Evolutionary conservation across 75 land plant species (phyloP).

Genomic region (Isoetes taiwanensis): DNA sequence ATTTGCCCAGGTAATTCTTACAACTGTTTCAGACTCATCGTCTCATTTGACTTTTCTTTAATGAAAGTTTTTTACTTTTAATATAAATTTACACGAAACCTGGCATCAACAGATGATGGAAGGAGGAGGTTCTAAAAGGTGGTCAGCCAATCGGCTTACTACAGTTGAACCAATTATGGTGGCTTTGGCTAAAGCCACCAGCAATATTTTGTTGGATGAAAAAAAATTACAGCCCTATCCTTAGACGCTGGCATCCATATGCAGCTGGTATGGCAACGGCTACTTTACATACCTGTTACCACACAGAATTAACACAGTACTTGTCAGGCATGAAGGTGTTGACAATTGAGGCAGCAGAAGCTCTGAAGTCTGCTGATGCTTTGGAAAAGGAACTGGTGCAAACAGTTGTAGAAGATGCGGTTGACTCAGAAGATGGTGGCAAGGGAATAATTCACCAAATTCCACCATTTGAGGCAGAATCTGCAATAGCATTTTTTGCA

Average conservation of each 20-base stretch:
- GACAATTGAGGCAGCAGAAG: slow-evolving; percentile 64
- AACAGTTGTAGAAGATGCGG: slow-evolving; percentile 91
- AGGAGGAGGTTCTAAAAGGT: slow-evolving; percentile 65
- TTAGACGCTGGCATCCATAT: slow-evolving; percentile 79
- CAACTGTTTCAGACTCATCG: too few relatives aligned
- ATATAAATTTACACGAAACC: too few relatives aligned
- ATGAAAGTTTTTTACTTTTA: too few relatives aligned
- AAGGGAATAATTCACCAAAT: slow-evolving; percentile 84
- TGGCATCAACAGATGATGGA: slow-evolving; percentile 97
- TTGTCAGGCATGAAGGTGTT: slow-evolving; percentile 45
- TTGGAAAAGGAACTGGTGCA: slow-evolving; percentile 82
- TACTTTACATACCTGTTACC: slow-evolving; percentile 87
- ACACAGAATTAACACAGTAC: slow-evolving; percentile 79
- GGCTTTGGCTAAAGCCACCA: slow-evolving; percentile 70
- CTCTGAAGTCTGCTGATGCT: slow-evolving; percentile 62
- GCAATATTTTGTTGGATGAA: slow-evolving; percentile 53
- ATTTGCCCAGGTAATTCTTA: slow-evolving; percentile 97
- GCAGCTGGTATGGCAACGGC: slow-evolving; percentile 91
- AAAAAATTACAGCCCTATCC: slow-evolving; percentile 68
- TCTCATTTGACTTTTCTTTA: too few relatives aligned
- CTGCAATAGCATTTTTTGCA: slow-evolving; percentile 44
- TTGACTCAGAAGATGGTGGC: slow-evolving; percentile 94
- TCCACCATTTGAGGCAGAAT: slow-evolving; percentile 87
- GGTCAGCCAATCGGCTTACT: slow-evolving; percentile 35
- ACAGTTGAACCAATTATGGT: slow-evolving; percentile 62